Conservation (phyloP, 2,329 filamentous ascomycete species). For the Hawksworthiomyces lignivorus region DNA sequence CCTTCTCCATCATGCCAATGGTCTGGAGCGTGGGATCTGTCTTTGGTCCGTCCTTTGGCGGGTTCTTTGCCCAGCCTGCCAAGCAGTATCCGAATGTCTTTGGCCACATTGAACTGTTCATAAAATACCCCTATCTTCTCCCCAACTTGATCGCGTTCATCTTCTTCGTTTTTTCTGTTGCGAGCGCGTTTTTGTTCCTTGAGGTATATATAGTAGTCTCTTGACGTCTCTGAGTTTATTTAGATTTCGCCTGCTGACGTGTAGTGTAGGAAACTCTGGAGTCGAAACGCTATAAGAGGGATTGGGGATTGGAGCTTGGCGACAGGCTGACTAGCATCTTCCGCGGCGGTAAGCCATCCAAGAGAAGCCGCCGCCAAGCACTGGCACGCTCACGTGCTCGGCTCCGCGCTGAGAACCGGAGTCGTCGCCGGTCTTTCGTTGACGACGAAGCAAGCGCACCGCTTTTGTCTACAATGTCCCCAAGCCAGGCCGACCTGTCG, state of each 20-base stretch:
- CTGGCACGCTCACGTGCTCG: conserved; percentile 13
- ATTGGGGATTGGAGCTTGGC: conserved; percentile 71
- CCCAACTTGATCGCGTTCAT: conserved; percentile 78
- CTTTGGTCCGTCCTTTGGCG: conserved; percentile 81
- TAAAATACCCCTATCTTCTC: conserved; percentile 70
- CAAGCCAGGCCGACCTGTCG: conserved; percentile 18
- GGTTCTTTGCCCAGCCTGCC: conserved; percentile 74
- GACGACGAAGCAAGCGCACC: conserved; percentile 51
- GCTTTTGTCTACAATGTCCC: conserved; percentile 33
- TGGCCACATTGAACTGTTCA: conserved; percentile 58
- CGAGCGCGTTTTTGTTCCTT: conserved; percentile 70
- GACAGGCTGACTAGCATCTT: conserved; percentile 46
- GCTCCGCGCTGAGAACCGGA: conserved; percentile 15
- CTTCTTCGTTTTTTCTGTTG: conserved; percentile 72
- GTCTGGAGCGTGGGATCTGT: conserved; percentile 83
- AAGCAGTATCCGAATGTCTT: conserved; percentile 67
- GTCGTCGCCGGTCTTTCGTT: conserved; percentile 40
- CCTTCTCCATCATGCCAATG: conserved; percentile 90
- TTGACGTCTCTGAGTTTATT: too few species aligned
- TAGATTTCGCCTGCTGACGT: too few species aligned
- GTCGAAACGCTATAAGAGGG: conserved; percentile 56
- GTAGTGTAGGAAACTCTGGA: conserved; percentile 66
- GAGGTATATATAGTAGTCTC: too few species aligned
- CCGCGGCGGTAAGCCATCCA: conserved; percentile 11
- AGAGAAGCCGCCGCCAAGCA: background rate